Evolutionary conservation across 805 yeast species (phyloP).

Genomic region (Tetrapisispora arboricola): DNA sequence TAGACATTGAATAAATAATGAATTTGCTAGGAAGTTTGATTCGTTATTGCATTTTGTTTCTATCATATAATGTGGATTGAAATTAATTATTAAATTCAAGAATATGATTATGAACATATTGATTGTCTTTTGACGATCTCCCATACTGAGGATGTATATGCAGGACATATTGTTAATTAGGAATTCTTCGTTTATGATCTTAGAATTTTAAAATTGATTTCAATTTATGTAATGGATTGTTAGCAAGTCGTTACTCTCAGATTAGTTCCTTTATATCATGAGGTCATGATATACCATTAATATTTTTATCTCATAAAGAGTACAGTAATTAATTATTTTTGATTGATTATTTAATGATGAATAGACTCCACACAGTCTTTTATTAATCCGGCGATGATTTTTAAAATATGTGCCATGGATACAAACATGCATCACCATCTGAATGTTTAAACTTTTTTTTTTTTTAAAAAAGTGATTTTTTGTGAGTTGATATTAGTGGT

Average conservation of each 20-base stretch:
- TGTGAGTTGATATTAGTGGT: constrained; percentile 1
- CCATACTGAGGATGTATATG: constrained; percentile 63
- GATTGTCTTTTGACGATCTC: constrained; percentile 20
- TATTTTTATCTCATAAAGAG: constrained; percentile 1
- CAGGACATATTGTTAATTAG: constrained; percentile 56
- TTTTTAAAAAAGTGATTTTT: constrained; percentile 2
- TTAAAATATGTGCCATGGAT: constrained; percentile 64
- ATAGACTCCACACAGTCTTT: constrained; percentile 31
- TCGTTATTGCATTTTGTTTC: not conserved
- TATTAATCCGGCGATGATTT: constrained; percentile 33
- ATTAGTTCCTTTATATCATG: constrained; percentile 11
- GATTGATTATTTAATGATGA: constrained; percentile 22
- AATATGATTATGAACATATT: constrained; percentile 24
- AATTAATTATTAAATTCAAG: constrained; percentile 3
- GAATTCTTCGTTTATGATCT: constrained; percentile 73
- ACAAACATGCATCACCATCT: constrained; percentile 97
- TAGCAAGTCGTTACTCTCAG: not conserved
- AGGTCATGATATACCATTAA: constrained; percentile 22
- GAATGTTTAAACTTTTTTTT: constrained; percentile 30
- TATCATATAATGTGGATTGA: not conserved
- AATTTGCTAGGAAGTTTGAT: constrained; percentile 2
- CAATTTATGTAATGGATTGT: not conserved
- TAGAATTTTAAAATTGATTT: not conserved
- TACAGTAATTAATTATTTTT: not conserved
- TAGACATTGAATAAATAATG: too few species aligned